phyloP scores from a whole-genome alignment of 164 flowering plant species.

The Stephania cephalantha region DNA sequence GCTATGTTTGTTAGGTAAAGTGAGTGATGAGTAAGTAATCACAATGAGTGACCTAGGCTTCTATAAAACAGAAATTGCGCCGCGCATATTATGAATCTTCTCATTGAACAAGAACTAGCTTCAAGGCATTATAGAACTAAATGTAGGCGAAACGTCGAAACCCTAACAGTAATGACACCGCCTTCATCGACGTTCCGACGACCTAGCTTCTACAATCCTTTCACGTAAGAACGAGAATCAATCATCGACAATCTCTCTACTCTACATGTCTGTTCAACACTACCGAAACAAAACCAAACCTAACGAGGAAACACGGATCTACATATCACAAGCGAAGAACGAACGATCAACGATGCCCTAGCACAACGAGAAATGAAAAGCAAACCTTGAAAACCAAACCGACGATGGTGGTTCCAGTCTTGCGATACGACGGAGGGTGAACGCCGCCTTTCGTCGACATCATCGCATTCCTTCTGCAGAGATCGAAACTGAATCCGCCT shows the following conservation, averaged over 20 bases:
- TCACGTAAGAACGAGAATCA: no score
- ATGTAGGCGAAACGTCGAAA: no score
- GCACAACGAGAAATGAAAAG: background rate
- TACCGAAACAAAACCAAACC: background rate
- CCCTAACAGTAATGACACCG: no score
- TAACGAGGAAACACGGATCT: background rate
- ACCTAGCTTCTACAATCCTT: no score
- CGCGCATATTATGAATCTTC: no score
- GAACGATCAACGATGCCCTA: background rate
- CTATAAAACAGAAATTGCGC: no score
- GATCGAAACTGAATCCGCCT: slow-evolving; percentile 71
- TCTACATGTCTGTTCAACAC: background rate
- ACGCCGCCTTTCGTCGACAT: slow-evolving; percentile 51
- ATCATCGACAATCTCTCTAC: background rate
- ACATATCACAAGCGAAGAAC: background rate
- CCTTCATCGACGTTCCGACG: no score
- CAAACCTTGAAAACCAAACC: slow-evolving; percentile 66
- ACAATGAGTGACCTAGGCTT: no score
- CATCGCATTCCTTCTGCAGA: slow-evolving; percentile 67
- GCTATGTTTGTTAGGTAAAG: no score
- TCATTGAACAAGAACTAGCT: no score
- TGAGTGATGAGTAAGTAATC: no score
- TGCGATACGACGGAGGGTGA: slow-evolving; percentile 43
- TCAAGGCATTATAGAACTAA: no score
- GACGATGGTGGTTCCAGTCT: slow-evolving; percentile 88